These are phyloP conservation scores for Thielaviopsis cerberus DNA, from an alignment of 2,329 filamentous ascomycete genomes.

Conservation along the genomic window DNA sequence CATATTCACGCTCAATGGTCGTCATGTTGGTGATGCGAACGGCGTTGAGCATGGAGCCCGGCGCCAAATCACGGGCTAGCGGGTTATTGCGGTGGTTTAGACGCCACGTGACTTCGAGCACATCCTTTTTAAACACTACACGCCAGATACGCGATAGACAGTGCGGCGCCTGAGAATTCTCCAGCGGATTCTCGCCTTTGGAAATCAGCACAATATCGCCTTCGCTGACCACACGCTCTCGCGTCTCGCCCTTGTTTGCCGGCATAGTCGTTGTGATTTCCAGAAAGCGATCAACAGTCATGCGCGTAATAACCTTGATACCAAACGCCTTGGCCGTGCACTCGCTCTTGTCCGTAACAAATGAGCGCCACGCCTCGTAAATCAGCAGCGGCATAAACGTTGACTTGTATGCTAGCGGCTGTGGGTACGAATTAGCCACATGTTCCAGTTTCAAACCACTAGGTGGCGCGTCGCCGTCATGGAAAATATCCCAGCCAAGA, in stretches of 20 bases:
- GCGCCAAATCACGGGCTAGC: constrained; percentile 43
- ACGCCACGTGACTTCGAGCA: constrained; percentile 70
- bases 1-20: constrained; percentile 88
- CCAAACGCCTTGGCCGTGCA: constrained; percentile 63
- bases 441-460: constrained; percentile 52
- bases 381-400: constrained; percentile 83
- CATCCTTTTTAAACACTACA: constrained; percentile 61
- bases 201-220: constrained; percentile 83
- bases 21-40: constrained; percentile 83
- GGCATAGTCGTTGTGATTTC: constrained; percentile 78
- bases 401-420: constrained; percentile 62
- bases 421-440: constrained; percentile 60
- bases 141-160: constrained; percentile 73
- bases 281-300: constrained; percentile 80
- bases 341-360: constrained; percentile 80
- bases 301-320: constrained; percentile 70
- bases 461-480: constrained; percentile 70
- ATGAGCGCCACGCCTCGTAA: constrained; percentile 88
- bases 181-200: constrained; percentile 50
- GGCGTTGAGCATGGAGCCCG: constrained; percentile 51
- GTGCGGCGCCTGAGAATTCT: constrained; percentile 46
- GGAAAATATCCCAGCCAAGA: constrained; percentile 88
- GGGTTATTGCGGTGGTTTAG: constrained; percentile 50
- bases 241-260: constrained; percentile 18
- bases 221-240: constrained; percentile 53